Base-by-base conservation (phyloP, 2,329 filamentous ascomycete genomes). In the Hypomyces perniciosus region DNA sequence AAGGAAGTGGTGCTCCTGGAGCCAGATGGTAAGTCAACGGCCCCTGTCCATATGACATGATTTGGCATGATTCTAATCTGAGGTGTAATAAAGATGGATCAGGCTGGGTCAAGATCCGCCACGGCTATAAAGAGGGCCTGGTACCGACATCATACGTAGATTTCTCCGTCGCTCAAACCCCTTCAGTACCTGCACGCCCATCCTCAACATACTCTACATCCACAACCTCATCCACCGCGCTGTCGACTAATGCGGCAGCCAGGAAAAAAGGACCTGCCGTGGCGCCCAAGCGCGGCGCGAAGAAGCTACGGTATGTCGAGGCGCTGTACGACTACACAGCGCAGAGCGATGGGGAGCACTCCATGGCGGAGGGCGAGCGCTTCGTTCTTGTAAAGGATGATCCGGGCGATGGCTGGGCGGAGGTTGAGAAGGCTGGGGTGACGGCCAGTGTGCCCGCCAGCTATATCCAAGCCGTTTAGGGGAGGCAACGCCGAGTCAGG, bases 181-280 rank as follows among this genome's bases (percentile, higher is more conserved):
- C 73, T 6, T 68, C 70, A 3, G 70, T 74, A 8, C 66, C 76
- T 50, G 62, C 72, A n/a, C 82, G 88, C 2, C 88, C 88, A 0
- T 78, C 81, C 35, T 92, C 88, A 7, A 83, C 81, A 0, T 90
- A 90, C 62, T 95, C 90, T 4, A 89, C 83, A 57, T 91, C 87
- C 9, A 69, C 68, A 3, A 66, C 67, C 8, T 68, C 68, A 1
- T 68, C 68, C 4, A 52, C 65, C 6, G 53, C 63, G 6, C 57
- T 57, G 12, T 62, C 65, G 7, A 61, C 73, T n/a, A 44, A 27
- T 28, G 52, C 62, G 1, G 54, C 71, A 3, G 63, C 66, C 37
- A 95, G 91, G 74, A 95, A 95, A 70, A 90, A 95, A 66, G 91
- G 91, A 0, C 91, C 91, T 0, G 90, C 86, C 0, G 93, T 99